Base-by-base conservation (phyloP, 495 filamentous ascomycete genomes). In the Astrothelium macrocarpum region DNA sequence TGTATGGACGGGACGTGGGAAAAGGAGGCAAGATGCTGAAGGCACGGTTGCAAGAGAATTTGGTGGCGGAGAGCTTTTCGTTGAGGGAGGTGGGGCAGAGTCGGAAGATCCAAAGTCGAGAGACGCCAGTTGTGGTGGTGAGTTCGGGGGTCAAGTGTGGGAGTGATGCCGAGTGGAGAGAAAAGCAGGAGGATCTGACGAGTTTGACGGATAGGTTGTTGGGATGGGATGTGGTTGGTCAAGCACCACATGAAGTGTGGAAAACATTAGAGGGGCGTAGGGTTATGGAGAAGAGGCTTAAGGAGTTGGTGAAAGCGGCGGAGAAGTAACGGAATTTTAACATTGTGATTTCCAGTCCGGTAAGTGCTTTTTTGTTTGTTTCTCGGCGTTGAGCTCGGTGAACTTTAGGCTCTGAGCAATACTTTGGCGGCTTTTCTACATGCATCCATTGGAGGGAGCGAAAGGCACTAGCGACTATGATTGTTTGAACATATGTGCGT, bases 191-290 rank as follows among this genome's bases (percentile, higher is more conserved):
- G 69, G 90, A 95, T 70, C 74, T 96, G 61, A 90, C 84, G n/a
- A 79, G 79, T 36, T 76, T 96, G 32, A 96, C 91, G 1, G 78
- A 83, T 16, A 90, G 89, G 16, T 73, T 96, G 39, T 66, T 89
- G 34, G 79, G 83, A 20, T 98, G 92, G 92, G 92, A 96, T 74
- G 82, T 95, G 60, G 90, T 96, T 0, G 80, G 86, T 56, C 79
- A 86, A 62, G 90, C 93, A 11, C 89, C 90, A n/a, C 89, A 95
- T 75, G 81, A 90, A 67, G 86, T 97, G 0, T 98, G 93, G 93
- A 75, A 72, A 66, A 86, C 84, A 5, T 69, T 76, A 1, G 77
- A 89, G 65, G 93, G 94, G 0, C 76, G 88, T 43, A 72, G 79
- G 61, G 69, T 86, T 1, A 84, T 97, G 72, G 87, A 90, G 73